A percentile compares a stretch with the other conserved stretches of the same genome.
Evolutionary conservation across 2,329 filamentous ascomycete genomes (phyloP).

Genomic region (Exutisphaerella laricina): DNA sequence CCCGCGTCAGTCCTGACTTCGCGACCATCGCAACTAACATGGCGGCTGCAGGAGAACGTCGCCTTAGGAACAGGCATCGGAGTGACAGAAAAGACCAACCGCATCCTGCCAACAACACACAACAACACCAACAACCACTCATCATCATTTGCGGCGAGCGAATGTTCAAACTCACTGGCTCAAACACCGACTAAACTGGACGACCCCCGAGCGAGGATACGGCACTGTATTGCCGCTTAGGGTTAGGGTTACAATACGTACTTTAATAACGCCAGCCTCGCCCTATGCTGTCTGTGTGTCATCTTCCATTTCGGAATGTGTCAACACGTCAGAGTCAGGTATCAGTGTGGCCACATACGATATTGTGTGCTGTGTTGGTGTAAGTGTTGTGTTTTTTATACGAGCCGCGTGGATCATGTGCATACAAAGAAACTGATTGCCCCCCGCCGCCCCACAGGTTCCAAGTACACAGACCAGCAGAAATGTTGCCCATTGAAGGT

Average conservation of each 20-base stretch:
- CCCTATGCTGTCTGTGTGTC: constrained; percentile 2
- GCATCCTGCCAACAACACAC: too few species aligned
- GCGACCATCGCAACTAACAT: too few species aligned
- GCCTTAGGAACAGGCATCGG: too few species aligned
- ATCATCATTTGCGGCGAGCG: not conserved
- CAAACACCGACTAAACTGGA: not conserved
- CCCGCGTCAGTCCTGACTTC: too few species aligned
- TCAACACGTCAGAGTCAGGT: constrained; percentile 17
- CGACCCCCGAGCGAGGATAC: not conserved
- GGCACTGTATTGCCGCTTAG: not conserved
- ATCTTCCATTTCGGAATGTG: constrained; percentile 11
- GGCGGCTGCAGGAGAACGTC: too few species aligned
- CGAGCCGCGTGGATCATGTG: not conserved
- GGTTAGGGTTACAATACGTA: too few species aligned
- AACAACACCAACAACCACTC: too few species aligned
- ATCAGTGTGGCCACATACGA: constrained; percentile 15
- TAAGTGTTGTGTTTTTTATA: constrained; percentile 9
- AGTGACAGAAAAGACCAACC: too few species aligned
- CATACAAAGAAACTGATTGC: too few species aligned
- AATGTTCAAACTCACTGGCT: not conserved
- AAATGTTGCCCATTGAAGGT: constrained; percentile 17
- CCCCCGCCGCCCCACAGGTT: too few species aligned
- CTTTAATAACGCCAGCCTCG: too few species aligned
- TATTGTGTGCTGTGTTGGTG: constrained; percentile 21
- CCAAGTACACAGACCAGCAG: constrained; percentile 16